Conservation (phyloP, 2,329 filamentous ascomycete species). For the Colletotrichum magnum region DNA sequence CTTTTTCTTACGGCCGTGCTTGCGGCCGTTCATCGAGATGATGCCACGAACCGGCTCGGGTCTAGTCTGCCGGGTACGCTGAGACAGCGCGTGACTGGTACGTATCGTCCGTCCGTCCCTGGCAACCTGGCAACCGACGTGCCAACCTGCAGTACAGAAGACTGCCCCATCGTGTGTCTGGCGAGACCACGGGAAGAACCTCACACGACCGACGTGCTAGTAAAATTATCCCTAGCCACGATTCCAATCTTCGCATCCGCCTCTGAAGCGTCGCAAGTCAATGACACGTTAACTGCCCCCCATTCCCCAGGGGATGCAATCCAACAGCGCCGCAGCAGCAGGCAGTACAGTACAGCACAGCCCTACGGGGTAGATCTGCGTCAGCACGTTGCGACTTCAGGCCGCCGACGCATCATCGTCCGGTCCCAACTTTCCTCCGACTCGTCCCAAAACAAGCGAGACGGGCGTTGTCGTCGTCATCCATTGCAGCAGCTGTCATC, state of each 20-base stretch:
- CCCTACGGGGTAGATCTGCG: not conserved
- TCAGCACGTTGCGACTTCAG: not conserved
- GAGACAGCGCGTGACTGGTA: not conserved
- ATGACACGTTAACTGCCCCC: not conserved
- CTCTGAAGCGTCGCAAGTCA: not conserved
- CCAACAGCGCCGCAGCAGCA: not conserved
- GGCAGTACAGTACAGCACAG: not conserved
- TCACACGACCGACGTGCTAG: no score
- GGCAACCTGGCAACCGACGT: not conserved
- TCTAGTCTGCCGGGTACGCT: not conserved
- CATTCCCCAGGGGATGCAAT: not conserved
- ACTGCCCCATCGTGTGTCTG: no score
- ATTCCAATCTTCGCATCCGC: not conserved
- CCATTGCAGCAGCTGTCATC: not conserved
- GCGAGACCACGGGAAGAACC: no score
- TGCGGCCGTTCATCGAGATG: not conserved
- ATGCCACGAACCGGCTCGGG: not conserved
- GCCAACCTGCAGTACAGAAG: not conserved
- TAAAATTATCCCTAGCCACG: not conserved
- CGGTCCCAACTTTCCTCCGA: constrained; percentile 11
- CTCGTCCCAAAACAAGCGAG: not conserved
- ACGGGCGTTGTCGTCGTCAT: constrained; percentile 10
- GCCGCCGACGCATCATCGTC: not conserved
- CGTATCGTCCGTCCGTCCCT: not conserved
- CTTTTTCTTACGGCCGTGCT: not conserved